A percentile compares a stretch with the other conserved stretches of the same genome.
phyloP scores from a whole-genome alignment of 129 eudicot genomes.

The Lonicera japonica region DNA sequence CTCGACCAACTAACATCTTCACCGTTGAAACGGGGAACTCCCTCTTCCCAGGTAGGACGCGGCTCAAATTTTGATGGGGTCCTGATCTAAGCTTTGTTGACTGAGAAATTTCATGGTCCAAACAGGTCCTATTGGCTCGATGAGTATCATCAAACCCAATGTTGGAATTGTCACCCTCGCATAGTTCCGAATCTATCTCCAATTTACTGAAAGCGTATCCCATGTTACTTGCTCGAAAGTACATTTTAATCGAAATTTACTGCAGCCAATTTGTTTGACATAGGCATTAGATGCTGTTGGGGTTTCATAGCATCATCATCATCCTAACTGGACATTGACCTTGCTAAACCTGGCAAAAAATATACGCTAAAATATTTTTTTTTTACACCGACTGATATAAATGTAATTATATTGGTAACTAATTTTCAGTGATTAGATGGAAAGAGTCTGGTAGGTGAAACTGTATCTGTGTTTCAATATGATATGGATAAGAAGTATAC shows the following conservation, averaged over 20 bases:
- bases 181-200: conserved; percentile 46
- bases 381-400: no score
- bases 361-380: neutral
- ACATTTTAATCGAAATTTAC: conserved; percentile 26
- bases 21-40: conserved; percentile 51
- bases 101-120: conserved; percentile 78
- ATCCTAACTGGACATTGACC: neutral
- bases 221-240: conserved; percentile 45
- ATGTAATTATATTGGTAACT: no score
- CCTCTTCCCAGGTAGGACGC: conserved; percentile 35
- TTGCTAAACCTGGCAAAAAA: conserved; percentile 5
- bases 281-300: neutral
- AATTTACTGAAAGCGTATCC: conserved; percentile 69
- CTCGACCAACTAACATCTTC: conserved; percentile 81
- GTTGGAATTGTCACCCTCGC: conserved; percentile 39
- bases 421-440: no score
- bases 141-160: conserved; percentile 18
- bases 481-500: no score
- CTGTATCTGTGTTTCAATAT: no score
- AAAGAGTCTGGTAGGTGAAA: no score
- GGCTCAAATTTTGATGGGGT: conserved; percentile 55
- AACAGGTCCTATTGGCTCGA: conserved; percentile 11
- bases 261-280: neutral
- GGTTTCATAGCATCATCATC: conserved; percentile 7
- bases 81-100: conserved; percentile 52